phyloP scores from a whole-genome alignment of 1,139 yeast genomes.

The Hyphopichia wangnamkhiaoensis region DNA sequence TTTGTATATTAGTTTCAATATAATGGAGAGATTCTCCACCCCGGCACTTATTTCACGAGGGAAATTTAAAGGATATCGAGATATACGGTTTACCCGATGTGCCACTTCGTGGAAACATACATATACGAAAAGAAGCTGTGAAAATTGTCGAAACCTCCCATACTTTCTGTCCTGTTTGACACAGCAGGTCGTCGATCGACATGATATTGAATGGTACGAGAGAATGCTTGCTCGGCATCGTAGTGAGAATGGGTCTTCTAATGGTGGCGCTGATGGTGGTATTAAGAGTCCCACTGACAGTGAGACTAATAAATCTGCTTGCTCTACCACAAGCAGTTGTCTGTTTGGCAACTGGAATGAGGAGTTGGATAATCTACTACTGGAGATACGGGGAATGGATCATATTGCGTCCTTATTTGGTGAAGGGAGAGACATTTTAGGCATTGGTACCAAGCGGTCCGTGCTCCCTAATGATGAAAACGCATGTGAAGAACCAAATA shows the following conservation, averaged over 20 bases:
- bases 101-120: constrained; percentile 2
- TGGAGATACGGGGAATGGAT: constrained; percentile 1
- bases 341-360: constrained; percentile 1
- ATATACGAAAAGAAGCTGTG: neutral
- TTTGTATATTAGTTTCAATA: no score
- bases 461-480: no score
- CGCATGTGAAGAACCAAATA: no score
- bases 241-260: no score
- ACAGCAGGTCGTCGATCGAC: neutral
- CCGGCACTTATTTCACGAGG: no score
- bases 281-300: no score
- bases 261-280: no score
- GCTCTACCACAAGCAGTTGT: neutral
- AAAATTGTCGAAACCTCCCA: constrained; percentile 1
- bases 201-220: neutral
- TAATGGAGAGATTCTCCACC: no score
- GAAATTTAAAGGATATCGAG: constrained; percentile 1
- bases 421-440: no score
- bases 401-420: neutral
- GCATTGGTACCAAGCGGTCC: no score
- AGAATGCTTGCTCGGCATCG: no score
- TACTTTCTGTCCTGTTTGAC: constrained; percentile 1
- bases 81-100: constrained; percentile 1
- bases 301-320: neutral
- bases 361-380: constrained; percentile 2